These are phyloP conservation scores for Brasilioporus rufonigricans DNA, from an alignment of 768 basidiomycete genomes.

Conservation along the genomic window DNA sequence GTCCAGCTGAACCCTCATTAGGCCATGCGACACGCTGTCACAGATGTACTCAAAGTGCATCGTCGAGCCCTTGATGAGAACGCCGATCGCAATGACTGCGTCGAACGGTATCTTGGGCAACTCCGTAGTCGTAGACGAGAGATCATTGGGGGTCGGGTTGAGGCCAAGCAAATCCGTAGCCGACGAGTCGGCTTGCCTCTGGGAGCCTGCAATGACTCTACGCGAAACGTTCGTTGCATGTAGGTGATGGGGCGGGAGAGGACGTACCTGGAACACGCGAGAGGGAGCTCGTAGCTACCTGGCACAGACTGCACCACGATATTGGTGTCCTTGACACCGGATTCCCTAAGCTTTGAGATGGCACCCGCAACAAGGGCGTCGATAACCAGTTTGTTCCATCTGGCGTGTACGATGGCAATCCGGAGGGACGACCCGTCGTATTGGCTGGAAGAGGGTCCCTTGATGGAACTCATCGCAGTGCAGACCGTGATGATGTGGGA, in stretches of 20 bases:
- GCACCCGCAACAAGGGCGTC: conserved; percentile 82
- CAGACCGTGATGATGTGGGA: conserved; percentile 17
- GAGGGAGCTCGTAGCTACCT: conserved; percentile 92
- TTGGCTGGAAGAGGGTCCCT: conserved; percentile 62
- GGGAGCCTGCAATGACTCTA: conserved; percentile 88
- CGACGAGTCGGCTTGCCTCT: conserved; percentile 72
- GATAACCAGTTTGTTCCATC: conserved; percentile 93
- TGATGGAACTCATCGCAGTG: conserved; percentile 50
- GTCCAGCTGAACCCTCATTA: conserved; percentile 95
- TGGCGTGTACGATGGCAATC: conserved; percentile 89
- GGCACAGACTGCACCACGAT: conserved; percentile 92
- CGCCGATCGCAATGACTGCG: conserved; percentile 95
- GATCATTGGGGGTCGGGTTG: conserved; percentile 35
- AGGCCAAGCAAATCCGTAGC: conserved; percentile 75
- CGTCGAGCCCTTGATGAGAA: conserved; percentile 95
- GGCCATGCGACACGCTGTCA: conserved; percentile 87
- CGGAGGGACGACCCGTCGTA: conserved; percentile 82
- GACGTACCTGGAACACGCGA: conserved; percentile 78
- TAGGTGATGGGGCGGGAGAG: neutral
- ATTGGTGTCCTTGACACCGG: conserved; percentile 86
- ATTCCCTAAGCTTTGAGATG: conserved; percentile 72
- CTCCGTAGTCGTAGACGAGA: conserved; percentile 29
- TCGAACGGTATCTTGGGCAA: conserved; percentile 72
- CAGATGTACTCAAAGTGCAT: conserved; percentile 99
- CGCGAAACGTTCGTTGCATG: conserved; percentile 9